Evolutionary conservation across 2,329 filamentous ascomycete species (phyloP).

Genomic region (Beauveria brongniartii): DNA sequence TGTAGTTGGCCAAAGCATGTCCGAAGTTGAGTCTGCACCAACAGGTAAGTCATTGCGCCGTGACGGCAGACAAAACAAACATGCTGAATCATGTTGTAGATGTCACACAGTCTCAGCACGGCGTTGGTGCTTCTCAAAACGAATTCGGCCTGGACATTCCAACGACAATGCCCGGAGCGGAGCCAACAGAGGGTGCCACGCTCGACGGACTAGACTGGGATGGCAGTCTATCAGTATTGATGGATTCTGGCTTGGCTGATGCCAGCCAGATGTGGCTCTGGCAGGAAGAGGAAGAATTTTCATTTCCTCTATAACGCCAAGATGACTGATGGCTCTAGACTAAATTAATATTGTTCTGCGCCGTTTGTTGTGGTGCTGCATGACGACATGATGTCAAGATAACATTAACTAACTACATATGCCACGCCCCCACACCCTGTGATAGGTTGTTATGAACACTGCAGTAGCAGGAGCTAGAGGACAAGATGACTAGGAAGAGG

Average conservation of each 20-base stretch:
- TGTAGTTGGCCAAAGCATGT: neutral
- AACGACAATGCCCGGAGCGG: neutral
- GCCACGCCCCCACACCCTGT: no score
- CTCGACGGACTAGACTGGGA: constrained; percentile 4
- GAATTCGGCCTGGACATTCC: neutral
- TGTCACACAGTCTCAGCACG: neutral
- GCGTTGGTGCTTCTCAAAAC: neutral
- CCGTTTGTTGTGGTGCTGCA: no score
- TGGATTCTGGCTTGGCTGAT: constrained; percentile 5
- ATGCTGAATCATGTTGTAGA: neutral
- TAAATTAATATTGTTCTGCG: no score
- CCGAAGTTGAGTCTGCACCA: neutral
- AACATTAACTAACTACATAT: no score
- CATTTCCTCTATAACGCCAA: neutral
- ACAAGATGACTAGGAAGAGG: no score
- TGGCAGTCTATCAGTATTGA: constrained; percentile 5
- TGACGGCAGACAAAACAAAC: neutral
- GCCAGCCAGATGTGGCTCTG: constrained; percentile 11
- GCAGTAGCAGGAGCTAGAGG: no score
- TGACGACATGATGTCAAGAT: no score
- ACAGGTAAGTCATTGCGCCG: neutral
- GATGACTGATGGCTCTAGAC: no score
- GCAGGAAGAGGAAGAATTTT: neutral
- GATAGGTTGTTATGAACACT: no score
- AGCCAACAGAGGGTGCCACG: neutral